Conservation (phyloP, 495 filamentous ascomycete genomes). For the Tetracladium marchalianum region DNA sequence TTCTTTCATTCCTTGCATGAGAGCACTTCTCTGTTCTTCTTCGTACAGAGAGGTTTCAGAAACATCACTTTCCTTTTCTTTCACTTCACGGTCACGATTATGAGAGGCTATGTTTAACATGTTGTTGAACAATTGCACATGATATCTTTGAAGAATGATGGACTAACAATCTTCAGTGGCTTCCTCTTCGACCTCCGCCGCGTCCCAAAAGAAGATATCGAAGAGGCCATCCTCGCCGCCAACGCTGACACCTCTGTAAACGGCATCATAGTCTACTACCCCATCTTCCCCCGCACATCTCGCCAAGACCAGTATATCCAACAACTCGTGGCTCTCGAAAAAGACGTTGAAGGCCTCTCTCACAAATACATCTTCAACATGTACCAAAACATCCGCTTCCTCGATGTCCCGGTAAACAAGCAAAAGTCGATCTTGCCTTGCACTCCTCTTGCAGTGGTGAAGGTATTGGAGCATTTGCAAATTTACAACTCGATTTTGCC, state of each 20-base stretch:
- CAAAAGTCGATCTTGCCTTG: conserved; percentile 92
- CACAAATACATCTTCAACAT: conserved; percentile 97
- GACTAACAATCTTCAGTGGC: conserved; percentile 45
- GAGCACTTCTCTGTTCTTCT: conserved; percentile 7
- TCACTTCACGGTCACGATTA: conserved; percentile 21
- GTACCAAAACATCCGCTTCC: conserved; percentile 95
- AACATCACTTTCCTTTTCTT: background rate
- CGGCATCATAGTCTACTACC: conserved; percentile 97
- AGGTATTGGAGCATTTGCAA: conserved; percentile 88
- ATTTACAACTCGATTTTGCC: conserved; percentile 96
- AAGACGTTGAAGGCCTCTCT: conserved; percentile 93
- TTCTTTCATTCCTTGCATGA: background rate
- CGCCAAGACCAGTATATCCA: conserved; percentile 88
- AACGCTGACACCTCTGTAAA: conserved; percentile 71
- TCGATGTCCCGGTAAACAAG: conserved; percentile 62
- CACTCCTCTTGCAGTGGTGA: conserved; percentile 89
- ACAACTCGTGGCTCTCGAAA: conserved; percentile 78
- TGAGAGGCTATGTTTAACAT: conserved; percentile 1
- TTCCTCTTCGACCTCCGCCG: conserved; percentile 78
- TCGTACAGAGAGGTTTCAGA: no score
- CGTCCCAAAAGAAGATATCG: conserved; percentile 76
- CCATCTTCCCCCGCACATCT: conserved; percentile 69
- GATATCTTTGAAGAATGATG: background rate
- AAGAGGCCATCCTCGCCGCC: conserved; percentile 73
- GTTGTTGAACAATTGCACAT: background rate